Conservation (phyloP, 2,329 filamentous ascomycete genomes). For the Parastagonospora avenae region DNA sequence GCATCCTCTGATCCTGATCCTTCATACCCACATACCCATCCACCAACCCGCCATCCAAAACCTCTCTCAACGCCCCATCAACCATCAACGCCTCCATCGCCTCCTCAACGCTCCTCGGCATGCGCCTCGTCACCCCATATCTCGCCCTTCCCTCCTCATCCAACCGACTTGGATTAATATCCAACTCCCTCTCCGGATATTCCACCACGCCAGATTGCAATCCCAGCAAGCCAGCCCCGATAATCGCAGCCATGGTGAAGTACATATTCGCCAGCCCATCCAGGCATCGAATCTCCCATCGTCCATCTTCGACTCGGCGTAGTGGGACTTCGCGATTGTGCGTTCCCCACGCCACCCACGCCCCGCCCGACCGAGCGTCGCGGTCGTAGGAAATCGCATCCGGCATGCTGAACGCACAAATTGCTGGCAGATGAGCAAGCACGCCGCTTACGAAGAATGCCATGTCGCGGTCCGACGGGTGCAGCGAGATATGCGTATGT, state of each 20-base stretch:
- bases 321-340: constrained; percentile 80
- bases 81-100: constrained; percentile 59
- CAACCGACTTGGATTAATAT: constrained; percentile 28
- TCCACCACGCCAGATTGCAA: constrained; percentile 47
- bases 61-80: constrained; percentile 54
- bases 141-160: constrained; percentile 50
- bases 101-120: constrained; percentile 62
- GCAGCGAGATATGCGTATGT: constrained; percentile 73
- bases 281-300: constrained; percentile 81
- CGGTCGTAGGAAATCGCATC: constrained; percentile 71
- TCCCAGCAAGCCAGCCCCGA: constrained; percentile 65
- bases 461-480: constrained; percentile 59
- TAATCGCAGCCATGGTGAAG: constrained; percentile 66
- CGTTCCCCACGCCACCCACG: constrained; percentile 79
- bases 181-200: constrained; percentile 60
- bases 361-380: constrained; percentile 66
- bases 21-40: constrained; percentile 65
- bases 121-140: constrained; percentile 59
- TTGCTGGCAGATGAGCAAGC: constrained; percentile 66
- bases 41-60: constrained; percentile 59
- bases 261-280: constrained; percentile 83
- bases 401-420: constrained; percentile 73
- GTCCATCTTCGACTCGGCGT: constrained; percentile 66
- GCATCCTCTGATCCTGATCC: constrained; percentile 59
- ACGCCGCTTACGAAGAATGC: constrained; percentile 73